These are phyloP conservation scores for Zasmidium citrigriseum DNA, from an alignment of 2,329 filamentous ascomycete species.

Conservation along the genomic window DNA sequence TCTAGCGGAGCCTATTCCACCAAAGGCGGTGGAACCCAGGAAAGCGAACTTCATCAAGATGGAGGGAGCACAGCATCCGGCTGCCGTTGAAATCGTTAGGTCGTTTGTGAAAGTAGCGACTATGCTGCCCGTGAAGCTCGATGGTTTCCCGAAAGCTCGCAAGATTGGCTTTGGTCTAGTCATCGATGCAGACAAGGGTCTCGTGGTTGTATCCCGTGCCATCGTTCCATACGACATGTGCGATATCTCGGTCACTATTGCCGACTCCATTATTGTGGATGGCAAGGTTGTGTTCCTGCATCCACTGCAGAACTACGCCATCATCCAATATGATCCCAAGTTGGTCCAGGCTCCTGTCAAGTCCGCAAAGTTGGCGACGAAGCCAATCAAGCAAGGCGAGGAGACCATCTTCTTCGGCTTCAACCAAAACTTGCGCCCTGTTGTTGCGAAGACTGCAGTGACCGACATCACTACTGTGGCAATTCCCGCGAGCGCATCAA, in stretches of 20 bases:
- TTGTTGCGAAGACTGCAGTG: conserved; percentile 89
- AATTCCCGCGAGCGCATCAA: conserved; percentile 89
- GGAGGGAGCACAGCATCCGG: conserved; percentile 81
- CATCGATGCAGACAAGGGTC: conserved; percentile 93
- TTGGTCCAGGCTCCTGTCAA: conserved; percentile 93
- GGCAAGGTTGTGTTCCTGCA: conserved; percentile 96
- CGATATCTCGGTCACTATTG: conserved; percentile 93
- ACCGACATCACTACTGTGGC: conserved; percentile 97
- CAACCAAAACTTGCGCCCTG: conserved; percentile 91
- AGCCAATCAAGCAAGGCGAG: conserved; percentile 86
- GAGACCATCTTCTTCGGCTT: conserved; percentile 98
- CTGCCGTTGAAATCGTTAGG: conserved; percentile 88
- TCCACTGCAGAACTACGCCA: conserved; percentile 92
- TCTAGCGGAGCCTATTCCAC: conserved; percentile 76
- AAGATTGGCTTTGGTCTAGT: conserved; percentile 96
- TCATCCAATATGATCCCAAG: conserved; percentile 90
- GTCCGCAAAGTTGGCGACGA: conserved; percentile 78
- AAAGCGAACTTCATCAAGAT: conserved; percentile 91
- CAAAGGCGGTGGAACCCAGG: conserved; percentile 68
- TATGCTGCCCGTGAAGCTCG: conserved; percentile 91
- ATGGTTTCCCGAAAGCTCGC: conserved; percentile 93
- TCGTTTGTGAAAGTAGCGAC: conserved; percentile 94
- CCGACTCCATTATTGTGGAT: conserved; percentile 91
- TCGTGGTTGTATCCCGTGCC: conserved; percentile 90
- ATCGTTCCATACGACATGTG: conserved; percentile 96